Evolutionary conservation across 805 yeast genomes (phyloP).

Genomic region (Yamadazyma insecticola): DNA sequence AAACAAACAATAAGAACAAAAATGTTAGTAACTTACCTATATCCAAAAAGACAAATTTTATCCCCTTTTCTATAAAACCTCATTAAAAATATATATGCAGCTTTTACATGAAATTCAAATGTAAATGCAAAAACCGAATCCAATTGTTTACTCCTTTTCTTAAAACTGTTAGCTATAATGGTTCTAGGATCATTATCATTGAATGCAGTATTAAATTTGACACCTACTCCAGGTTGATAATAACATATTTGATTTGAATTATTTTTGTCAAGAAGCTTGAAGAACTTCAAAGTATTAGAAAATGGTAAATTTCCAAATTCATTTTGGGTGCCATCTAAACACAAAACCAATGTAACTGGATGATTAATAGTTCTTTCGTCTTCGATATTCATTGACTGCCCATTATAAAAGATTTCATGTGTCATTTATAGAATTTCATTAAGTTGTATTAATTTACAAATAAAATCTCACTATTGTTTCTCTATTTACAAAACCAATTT

Average conservation of each 20-base stretch:
- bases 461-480: too few relatives aligned
- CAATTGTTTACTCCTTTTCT: slow-evolving; percentile 9
- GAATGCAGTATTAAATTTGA: slow-evolving; percentile 40
- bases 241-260: slow-evolving; percentile 46
- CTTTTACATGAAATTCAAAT: slow-evolving; percentile 51
- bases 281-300: slow-evolving; percentile 52
- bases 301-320: slow-evolving; percentile 53
- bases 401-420: not conserved
- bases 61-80: slow-evolving; percentile 46
- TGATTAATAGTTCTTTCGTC: not conserved
- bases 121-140: slow-evolving; percentile 52
- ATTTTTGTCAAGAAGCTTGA: slow-evolving; percentile 45
- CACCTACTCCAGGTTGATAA: slow-evolving; percentile 68
- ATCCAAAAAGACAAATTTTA: slow-evolving; percentile 54
- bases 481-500: too few relatives aligned
- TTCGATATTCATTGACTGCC: not conserved
- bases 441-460: too few relatives aligned
- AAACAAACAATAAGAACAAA: not conserved
- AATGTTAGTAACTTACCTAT: slow-evolving; percentile 25
- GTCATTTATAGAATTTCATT: too few relatives aligned
- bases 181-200: slow-evolving; percentile 16
- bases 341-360: slow-evolving; percentile 28
- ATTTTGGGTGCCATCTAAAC: slow-evolving; percentile 62
- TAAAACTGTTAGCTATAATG: slow-evolving; percentile 7
- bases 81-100: slow-evolving; percentile 54